Evolutionary conservation across 257 asterid genomes (phyloP).

Genomic region (Coffea canephora): DNA sequence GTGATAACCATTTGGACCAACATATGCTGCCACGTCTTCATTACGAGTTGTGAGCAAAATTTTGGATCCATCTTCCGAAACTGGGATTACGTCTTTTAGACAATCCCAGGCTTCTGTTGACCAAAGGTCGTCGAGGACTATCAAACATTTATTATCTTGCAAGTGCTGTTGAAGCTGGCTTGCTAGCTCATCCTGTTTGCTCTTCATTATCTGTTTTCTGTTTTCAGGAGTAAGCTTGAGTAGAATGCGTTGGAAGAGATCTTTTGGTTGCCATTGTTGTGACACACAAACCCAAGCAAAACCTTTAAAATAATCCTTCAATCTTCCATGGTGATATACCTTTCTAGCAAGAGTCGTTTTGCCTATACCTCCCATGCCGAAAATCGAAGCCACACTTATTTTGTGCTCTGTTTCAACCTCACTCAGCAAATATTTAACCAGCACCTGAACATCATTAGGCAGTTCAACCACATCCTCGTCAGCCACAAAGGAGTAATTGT

Average conservation of each 20-base stretch:
- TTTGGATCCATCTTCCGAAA: neutral
- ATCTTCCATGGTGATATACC: conserved; percentile 8
- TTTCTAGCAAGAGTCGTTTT: conserved; percentile 18
- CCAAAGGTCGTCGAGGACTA: conserved; percentile 9
- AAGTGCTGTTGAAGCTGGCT: neutral
- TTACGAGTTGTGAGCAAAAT: neutral
- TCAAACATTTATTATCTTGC: neutral
- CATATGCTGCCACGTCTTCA: neutral
- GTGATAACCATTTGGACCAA: neutral
- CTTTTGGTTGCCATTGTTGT: neutral
- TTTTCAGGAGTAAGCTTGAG: conserved; percentile 5
- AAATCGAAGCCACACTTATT: neutral
- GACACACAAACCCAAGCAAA: conserved; percentile 17
- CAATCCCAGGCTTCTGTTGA: neutral
- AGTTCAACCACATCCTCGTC: neutral
- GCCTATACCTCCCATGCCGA: neutral
- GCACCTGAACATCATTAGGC: neutral
- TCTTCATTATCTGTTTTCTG: no score
- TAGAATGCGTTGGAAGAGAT: neutral
- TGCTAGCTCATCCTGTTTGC: neutral
- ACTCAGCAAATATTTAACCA: neutral
- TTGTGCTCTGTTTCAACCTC: neutral
- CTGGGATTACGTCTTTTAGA: neutral
- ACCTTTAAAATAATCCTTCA: neutral
- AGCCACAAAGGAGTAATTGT: neutral